These are phyloP conservation scores for Ustilago esculenta DNA, from an alignment of 1,284 basidiomycete species.

Conservation along the genomic window DNA sequence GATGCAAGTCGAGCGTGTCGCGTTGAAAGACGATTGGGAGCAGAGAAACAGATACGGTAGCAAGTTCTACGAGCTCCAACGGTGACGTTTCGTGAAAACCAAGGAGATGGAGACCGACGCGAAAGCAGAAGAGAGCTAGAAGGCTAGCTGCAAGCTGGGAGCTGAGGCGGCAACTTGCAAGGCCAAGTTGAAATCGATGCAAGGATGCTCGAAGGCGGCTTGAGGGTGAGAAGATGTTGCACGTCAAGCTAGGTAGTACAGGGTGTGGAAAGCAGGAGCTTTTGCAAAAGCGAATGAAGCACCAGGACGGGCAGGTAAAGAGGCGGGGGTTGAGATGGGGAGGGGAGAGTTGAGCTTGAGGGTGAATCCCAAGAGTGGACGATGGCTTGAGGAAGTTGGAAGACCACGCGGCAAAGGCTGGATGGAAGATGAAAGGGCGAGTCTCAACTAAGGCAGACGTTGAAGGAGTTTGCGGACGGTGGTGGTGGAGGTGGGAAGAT, in stretches of 20 bases:
- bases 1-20: not conserved
- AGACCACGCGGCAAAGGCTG: conserved; percentile 6
- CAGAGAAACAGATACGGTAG: not conserved
- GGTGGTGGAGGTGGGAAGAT: conserved; percentile 20
- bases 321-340: not conserved
- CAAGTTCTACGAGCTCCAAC: conserved; percentile 3
- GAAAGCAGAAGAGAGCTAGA: not conserved
- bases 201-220: conserved; percentile 1
- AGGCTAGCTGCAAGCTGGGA: not conserved
- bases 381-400: not conserved
- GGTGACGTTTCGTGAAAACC: not conserved
- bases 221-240: not conserved
- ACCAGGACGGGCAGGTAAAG: not conserved
- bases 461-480: conserved; percentile 10
- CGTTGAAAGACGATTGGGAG: not conserved
- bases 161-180: not conserved
- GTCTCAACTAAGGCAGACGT: conserved; percentile 47
- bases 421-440: conserved; percentile 1
- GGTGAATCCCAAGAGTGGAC: not conserved
- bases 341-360: conserved; percentile 2
- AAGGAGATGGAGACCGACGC: not conserved
- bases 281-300: not conserved
- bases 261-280: conserved; percentile 11
- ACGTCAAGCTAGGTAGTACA: not conserved
- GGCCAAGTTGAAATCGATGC: not conserved